Conservation (phyloP, 805 yeast species). For the Zygotorulaspora florentina region DNA sequence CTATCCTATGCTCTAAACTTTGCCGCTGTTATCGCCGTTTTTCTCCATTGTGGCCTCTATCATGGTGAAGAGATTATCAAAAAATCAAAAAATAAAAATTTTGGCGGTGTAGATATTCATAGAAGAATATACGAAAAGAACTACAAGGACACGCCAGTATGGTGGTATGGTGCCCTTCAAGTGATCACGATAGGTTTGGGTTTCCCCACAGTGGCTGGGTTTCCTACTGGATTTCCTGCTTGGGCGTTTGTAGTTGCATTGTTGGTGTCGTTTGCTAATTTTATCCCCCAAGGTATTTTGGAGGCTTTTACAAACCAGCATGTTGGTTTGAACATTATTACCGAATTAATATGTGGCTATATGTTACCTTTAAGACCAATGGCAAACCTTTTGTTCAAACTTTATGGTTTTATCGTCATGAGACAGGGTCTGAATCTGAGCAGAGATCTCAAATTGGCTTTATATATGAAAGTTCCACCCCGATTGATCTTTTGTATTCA, state of each 20-base stretch:
- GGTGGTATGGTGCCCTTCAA: conserved; percentile 51
- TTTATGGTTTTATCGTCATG: conserved; percentile 51
- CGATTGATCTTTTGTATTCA: conserved; percentile 48
- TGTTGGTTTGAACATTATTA: conserved; percentile 55
- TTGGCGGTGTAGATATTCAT: conserved; percentile 46
- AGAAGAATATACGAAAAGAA: conserved; percentile 46
- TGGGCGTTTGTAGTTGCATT: conserved; percentile 60
- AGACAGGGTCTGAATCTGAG: conserved; percentile 51
- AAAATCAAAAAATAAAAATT: conserved; percentile 37
- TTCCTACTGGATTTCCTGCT: conserved; percentile 54
- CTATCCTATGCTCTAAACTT: conserved; percentile 53
- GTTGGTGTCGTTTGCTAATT: conserved; percentile 47
- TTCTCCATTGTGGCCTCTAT: conserved; percentile 54
- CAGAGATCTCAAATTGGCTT: conserved; percentile 52
- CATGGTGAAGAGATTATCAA: conserved; percentile 52
- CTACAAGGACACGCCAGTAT: conserved; percentile 69
- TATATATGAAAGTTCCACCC: conserved; percentile 57
- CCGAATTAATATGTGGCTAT: conserved; percentile 57
- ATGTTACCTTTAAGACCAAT: conserved; percentile 52
- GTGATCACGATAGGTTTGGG: conserved; percentile 29
- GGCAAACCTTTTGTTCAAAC: conserved; percentile 52
- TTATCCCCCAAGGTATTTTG: conserved; percentile 54
- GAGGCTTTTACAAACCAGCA: conserved; percentile 54
- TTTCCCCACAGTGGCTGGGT: conserved; percentile 34
- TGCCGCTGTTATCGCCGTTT: conserved; percentile 60